Conservation (phyloP, 352 stramenopile genomes). For the Achlya hypogyna region DNA sequence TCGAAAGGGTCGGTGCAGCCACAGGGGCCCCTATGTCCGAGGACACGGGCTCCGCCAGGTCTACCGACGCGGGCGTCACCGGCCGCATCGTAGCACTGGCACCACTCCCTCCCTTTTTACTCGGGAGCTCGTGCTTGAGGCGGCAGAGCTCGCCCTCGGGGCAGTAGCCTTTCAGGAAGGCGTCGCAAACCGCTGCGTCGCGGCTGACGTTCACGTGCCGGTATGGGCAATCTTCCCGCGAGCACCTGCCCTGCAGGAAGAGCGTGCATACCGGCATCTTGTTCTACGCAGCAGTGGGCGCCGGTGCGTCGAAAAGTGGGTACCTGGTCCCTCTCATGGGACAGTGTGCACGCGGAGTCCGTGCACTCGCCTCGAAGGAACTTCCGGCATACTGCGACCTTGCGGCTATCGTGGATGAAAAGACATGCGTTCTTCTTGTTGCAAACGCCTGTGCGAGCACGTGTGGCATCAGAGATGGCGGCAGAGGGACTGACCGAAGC, state of each 20-base stretch:
- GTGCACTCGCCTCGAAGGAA: slow-evolving; percentile 60
- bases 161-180: slow-evolving; percentile 65
- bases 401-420: slow-evolving; percentile 78
- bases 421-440: slow-evolving; percentile 72
- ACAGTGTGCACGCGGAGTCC: slow-evolving; percentile 51
- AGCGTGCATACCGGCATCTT: slow-evolving; percentile 53
- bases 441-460: slow-evolving; percentile 44
- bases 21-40: slow-evolving; percentile 1
- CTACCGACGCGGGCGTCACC: not conserved
- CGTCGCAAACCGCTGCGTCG: slow-evolving; percentile 45
- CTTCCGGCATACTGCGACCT: slow-evolving; percentile 69
- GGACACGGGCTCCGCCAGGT: slow-evolving; percentile 12
- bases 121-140: slow-evolving; percentile 52
- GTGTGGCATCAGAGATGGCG: not conserved
- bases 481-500: slow-evolving; percentile 45
- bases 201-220: slow-evolving; percentile 74
- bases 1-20: slow-evolving; percentile 29
- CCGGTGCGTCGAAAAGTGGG: not conserved
- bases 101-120: slow-evolving; percentile 23
- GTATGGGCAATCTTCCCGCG: slow-evolving; percentile 65
- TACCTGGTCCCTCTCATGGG: slow-evolving; percentile 69
- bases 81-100: slow-evolving; percentile 2
- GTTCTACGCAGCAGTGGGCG: not conserved
- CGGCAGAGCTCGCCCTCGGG: slow-evolving; percentile 38
- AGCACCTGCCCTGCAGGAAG: slow-evolving; percentile 66